Conservation (phyloP, 2,329 filamentous ascomycete genomes). For the Colletotrichum sp. region DNA sequence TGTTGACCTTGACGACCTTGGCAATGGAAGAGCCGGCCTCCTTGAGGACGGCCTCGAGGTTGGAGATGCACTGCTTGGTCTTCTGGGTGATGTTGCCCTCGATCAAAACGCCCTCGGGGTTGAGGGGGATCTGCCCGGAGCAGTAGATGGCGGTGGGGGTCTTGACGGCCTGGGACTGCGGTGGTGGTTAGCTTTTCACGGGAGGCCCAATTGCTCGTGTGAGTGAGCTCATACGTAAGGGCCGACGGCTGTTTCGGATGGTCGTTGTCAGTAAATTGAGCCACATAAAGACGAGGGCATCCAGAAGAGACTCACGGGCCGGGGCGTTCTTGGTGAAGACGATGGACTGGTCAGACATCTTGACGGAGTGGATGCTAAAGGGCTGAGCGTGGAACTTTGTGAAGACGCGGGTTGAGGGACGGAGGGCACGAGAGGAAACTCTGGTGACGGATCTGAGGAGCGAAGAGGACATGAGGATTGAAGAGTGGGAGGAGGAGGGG, state of each 20-base stretch:
- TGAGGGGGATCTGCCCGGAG: slow-evolving; percentile 76
- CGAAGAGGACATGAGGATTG: slow-evolving; percentile 13
- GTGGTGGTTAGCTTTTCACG: slow-evolving; percentile 15
- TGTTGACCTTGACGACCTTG: slow-evolving; percentile 88
- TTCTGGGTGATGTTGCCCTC: slow-evolving; percentile 68
- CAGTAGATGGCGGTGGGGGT: slow-evolving; percentile 70
- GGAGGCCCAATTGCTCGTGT: not conserved
- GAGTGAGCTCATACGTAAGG: slow-evolving; percentile 59
- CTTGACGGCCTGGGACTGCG: slow-evolving; percentile 70
- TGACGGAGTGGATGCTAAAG: slow-evolving; percentile 7
- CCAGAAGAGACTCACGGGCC: slow-evolving; percentile 49
- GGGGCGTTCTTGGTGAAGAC: slow-evolving; percentile 65
- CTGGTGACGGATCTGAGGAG: slow-evolving; percentile 19
- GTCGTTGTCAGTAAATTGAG: not conserved
- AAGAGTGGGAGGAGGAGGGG: not conserved
- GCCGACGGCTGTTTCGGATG: slow-evolving; percentile 54
- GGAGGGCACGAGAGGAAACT: slow-evolving; percentile 11
- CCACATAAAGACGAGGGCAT: not conserved
- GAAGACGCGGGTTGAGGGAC: not conserved
- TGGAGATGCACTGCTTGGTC: slow-evolving; percentile 70
- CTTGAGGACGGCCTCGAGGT: slow-evolving; percentile 82
- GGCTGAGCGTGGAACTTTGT: not conserved
- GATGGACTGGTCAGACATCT: slow-evolving; percentile 38
- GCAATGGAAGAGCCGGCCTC: slow-evolving; percentile 79
- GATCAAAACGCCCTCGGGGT: slow-evolving; percentile 59